Evolutionary conservation across 2,329 filamentous ascomycete genomes (phyloP).

Genomic region (Colletotrichum tropicicola): DNA sequence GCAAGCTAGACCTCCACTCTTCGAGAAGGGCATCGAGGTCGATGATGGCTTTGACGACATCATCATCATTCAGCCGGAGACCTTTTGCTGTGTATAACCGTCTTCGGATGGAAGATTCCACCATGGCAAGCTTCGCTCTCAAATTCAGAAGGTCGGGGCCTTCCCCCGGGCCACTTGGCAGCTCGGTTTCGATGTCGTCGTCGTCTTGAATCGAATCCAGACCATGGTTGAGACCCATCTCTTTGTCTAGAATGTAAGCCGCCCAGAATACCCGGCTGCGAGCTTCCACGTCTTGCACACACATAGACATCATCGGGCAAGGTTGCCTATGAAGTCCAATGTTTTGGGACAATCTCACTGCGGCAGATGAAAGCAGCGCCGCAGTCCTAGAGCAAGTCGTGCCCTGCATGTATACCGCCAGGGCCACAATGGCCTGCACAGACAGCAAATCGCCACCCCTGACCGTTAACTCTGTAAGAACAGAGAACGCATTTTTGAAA

Average conservation of each 20-base stretch:
- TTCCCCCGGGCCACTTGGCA: conserved; percentile 8
- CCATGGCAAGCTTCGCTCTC: conserved; percentile 28
- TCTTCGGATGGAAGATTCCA: conserved; percentile 22
- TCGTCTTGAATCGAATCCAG: conserved; percentile 18
- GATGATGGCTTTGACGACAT: conserved; percentile 18
- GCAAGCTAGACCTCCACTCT: conserved; percentile 20
- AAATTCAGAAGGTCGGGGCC: conserved; percentile 7
- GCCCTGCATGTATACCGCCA: conserved; percentile 28
- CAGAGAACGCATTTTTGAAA: conserved; percentile 24
- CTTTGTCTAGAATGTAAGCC: conserved; percentile 27
- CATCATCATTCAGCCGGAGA: conserved; percentile 7
- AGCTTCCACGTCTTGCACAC: conserved; percentile 9
- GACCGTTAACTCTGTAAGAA: conserved; percentile 18
- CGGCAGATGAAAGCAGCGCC: conserved; percentile 12
- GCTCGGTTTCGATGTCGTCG: conserved; percentile 21
- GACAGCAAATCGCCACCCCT: conserved; percentile 12
- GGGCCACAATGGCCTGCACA: conserved; percentile 22
- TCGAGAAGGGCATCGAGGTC: conserved; percentile 25
- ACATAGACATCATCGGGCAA: conserved; percentile 18
- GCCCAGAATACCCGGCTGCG: conserved; percentile 29
- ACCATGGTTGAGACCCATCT: conserved; percentile 20
- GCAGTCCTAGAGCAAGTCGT: conserved; percentile 17
- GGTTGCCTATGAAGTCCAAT: conserved; percentile 24
- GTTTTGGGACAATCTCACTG: conserved; percentile 16
- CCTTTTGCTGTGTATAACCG: conserved; percentile 26